Percentiles rank a stretch among this genome's conserved stretches.
Conservation (phyloP, 192 early-diverging fungal genomes). For the Diversispora eburnea region DNA sequence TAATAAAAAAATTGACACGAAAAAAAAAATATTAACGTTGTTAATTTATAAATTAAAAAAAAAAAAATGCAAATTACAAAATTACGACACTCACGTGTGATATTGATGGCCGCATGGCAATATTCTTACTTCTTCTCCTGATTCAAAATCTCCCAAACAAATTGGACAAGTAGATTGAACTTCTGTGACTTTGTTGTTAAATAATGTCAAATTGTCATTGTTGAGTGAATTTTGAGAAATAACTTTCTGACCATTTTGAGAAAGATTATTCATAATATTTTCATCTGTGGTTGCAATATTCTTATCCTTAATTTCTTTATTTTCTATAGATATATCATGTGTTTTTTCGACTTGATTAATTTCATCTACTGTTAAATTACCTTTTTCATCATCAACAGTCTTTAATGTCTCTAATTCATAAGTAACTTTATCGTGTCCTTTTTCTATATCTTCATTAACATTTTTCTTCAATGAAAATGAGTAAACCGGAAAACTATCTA, state of each 20-base stretch:
- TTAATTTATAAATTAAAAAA: not conserved
- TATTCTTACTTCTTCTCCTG: constrained; percentile 21
- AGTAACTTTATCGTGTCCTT: not conserved
- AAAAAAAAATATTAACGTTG: not conserved
- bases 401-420: not conserved
- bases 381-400: not conserved
- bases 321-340: not conserved
- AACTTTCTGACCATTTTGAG: not conserved
- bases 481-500: constrained; percentile 27
- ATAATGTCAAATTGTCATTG: not conserved
- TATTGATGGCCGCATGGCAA: constrained; percentile 28
- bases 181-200: not conserved
- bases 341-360: not conserved
- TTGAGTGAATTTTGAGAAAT: not conserved
- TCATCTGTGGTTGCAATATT: too few relatives aligned
- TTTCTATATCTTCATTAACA: constrained; percentile 1
- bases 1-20: not conserved
- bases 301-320: not conserved
- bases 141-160: constrained; percentile 29
- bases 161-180: constrained; percentile 28
- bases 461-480: constrained; percentile 10
- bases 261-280: too few relatives aligned
- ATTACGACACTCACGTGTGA: constrained; percentile 15
- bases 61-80: not conserved
- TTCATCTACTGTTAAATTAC: not conserved